Base-by-base conservation (phyloP, 371 early-diverging fungal genomes). In the Scutellospora calospora region DNA sequence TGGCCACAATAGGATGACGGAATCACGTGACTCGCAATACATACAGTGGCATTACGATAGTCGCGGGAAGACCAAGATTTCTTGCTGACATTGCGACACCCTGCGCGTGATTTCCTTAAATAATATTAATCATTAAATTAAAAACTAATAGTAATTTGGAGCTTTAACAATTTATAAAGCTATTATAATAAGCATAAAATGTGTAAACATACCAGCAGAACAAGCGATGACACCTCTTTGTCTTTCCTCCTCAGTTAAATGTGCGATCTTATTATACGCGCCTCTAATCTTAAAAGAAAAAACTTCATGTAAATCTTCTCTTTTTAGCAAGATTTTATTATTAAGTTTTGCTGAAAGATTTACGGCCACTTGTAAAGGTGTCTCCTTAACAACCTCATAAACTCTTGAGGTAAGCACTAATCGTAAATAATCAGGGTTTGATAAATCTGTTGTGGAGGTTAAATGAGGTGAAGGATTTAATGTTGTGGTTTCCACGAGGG, bases 261-360 rank as follows among this genome's bases (percentile, higher is more conserved):
- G 92, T 41, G 91, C 90, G 83, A 98, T 90, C 80, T 93, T 92
- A 87, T 98, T 98, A 89, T 97, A 97, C 1, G 99, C 98, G 35
- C 99, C 99, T 57, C 99, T 93, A 80, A 96, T 92, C 89, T 98
- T 98, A 92, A 98, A 98, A 18, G 96, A 95, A 83, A 99, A 99
- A 9, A 97, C 96, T n/a, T 94, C 95, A 80, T 98, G 98, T 54
- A 97, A 87, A 85, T 99, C 99, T 84, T 99, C 99, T 73, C 99
- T 93, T 86, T 99, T 99, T 38, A 98, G 83, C 33, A 88, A 91
- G 71, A 98, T 90, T 22, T 88, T 88, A 83, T 94, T 93, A 3
- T 86, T 84, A 29, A 78, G 80, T 29, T 94, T 91, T n/a, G 85
- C 49, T 20, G 95, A 95, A 57, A 99, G 88, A 81, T 96, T 97